Evolutionary conservation across 768 basidiomycete species (phyloP), one percentile per base, ranked within the genome.

Genomic region (Leucocoprinus leucothites): DNA sequence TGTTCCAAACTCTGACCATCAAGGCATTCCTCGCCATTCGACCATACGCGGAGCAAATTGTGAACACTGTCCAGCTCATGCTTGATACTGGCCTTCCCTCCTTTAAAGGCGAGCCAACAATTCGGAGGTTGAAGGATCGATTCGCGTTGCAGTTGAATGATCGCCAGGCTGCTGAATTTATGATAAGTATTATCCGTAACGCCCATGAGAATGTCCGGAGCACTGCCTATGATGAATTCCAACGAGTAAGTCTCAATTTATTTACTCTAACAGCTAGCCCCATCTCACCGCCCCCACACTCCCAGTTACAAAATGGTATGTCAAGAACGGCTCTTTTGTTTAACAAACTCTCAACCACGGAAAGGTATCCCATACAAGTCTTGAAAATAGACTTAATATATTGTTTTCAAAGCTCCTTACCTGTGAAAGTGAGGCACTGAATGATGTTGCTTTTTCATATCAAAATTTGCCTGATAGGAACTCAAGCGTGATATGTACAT

Each of bases 1-100:
- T 94, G 36, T 99, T 98, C 77, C 88, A 91, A 64, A 91, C 91
- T 65, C 82, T 99, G 34, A 92, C 91, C 2, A 85, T 98, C 61
- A 97, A 98, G 70, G 95, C 92, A 1, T 99, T 99, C 81, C 82
- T 99, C 41, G 92, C 96, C 2, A 87, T 97, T 57, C 86, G 97
- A n/a, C 94, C 94, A 0, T 89, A 94, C 68, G 88, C 93, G 3
- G 90, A 94, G 44, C 91, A 96, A 62, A 81, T 99, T 21, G 80
- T 95, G 61, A 85, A 88, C 64, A 87, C 94, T 5, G 90, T 91
- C 1, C 87, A 86, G 57, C 80, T 98, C 51, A 99, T 99, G 97
- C 81, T 98, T 14, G 94, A 89, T 36, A 94, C 97, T 7, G 92
- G 88, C 11, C 74, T 99, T 24, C 97, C 97, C 9, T 94, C 91